Evolutionary conservation across 768 basidiomycete species (phyloP).

Genomic region (Tylopilus rubrobrunneus): DNA sequence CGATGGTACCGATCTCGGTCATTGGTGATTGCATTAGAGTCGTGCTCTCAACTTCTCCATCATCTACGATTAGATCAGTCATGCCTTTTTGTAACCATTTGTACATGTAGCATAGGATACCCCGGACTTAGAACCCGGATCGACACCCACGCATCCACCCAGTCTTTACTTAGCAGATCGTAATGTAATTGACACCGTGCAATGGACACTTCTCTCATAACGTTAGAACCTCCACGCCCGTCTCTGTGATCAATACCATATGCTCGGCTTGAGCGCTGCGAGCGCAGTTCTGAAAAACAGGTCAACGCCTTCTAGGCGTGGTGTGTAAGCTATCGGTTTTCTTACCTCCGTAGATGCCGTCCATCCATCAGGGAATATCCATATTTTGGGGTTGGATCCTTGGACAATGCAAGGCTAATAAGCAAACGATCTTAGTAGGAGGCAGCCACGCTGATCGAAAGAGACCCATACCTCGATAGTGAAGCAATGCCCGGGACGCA

Average conservation of each 20-base stretch:
- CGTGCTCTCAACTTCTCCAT: not conserved
- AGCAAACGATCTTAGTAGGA: not conserved
- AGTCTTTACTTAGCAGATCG: not conserved
- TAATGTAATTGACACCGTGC: too few relatives aligned
- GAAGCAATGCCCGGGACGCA: constrained; percentile 86
- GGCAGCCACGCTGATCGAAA: not conserved
- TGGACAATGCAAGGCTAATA: constrained; percentile 72
- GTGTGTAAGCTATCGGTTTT: not conserved
- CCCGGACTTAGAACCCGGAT: not conserved
- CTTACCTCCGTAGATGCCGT: constrained; percentile 83
- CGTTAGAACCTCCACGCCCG: constrained; percentile 78
- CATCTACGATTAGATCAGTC: not conserved
- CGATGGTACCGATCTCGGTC: constrained; percentile 9
- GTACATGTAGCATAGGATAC: constrained; percentile 15
- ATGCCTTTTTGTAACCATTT: not conserved
- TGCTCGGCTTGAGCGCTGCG: constrained; percentile 86
- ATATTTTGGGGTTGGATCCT: constrained; percentile 60
- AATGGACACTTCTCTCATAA: constrained; percentile 16
- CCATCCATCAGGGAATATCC: constrained; percentile 92
- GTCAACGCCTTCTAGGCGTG: not conserved
- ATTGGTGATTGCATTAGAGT: constrained; percentile 10
- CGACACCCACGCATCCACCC: not conserved
- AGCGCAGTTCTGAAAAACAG: constrained; percentile 59
- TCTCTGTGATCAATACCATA: constrained; percentile 79
- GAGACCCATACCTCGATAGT: constrained; percentile 71